A percentile compares a stretch with the other conserved stretches of the same genome.
These are phyloP conservation scores for Flaveria linearis DNA, from an alignment of 129 eudicot genomes.

Conservation along the genomic window DNA sequence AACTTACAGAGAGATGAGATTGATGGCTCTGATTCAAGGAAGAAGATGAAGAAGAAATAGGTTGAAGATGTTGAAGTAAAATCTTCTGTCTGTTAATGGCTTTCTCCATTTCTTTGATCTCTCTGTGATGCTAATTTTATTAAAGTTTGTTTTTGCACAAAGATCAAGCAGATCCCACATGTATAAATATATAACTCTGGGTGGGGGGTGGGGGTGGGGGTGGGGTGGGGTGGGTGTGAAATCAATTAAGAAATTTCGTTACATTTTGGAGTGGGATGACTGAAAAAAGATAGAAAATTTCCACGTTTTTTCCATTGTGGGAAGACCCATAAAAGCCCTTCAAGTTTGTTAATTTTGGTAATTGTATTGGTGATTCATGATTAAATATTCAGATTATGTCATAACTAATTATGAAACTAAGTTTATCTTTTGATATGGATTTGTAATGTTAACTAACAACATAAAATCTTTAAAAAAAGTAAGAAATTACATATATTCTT, in stretches of 20 bases:
- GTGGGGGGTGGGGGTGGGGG: too few species aligned
- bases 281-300: not conserved
- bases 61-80: constrained; percentile 67
- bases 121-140: constrained; percentile 8
- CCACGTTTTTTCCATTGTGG: constrained; percentile 28
- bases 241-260: constrained; percentile 14
- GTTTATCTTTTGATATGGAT: too few species aligned
- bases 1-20: constrained; percentile 66
- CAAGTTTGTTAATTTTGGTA: not conserved
- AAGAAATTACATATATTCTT: too few species aligned
- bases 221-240: constrained; percentile 23
- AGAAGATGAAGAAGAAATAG: constrained; percentile 45
- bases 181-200: constrained; percentile 1
- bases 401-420: too few species aligned
- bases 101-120: constrained; percentile 60
- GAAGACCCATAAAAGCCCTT: not conserved
- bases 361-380: too few species aligned
- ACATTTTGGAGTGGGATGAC: constrained; percentile 9
- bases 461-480: too few species aligned
- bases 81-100: constrained; percentile 82
- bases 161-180: constrained; percentile 5
- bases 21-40: constrained; percentile 33
- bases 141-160: not conserved
- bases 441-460: too few species aligned
- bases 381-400: not conserved